phyloP scores from a whole-genome alignment of 225 moss, liverwort and hornwort species.

The Bryum argenteum region DNA sequence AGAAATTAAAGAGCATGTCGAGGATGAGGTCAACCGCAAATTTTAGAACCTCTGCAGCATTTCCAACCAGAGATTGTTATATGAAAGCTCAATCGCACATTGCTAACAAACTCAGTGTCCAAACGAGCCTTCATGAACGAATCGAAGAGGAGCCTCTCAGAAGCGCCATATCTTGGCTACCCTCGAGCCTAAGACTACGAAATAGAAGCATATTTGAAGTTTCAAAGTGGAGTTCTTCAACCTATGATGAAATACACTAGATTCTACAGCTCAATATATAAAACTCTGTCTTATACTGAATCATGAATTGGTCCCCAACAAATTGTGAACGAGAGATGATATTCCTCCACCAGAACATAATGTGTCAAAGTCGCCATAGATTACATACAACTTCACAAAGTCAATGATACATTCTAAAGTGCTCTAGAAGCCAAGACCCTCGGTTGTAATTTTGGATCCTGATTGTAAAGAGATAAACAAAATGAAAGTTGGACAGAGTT shows the following conservation, averaged over 20 bases:
- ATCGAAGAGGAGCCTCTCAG: too few species aligned
- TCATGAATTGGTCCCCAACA: neutral
- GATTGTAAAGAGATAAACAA: neutral
- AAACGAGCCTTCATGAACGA: neutral
- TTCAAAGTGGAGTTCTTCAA: neutral
- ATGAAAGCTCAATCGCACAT: neutral
- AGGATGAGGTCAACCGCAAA: neutral
- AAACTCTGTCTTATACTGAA: neutral
- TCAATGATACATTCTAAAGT: too few species aligned
- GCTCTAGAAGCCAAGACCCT: too few species aligned
- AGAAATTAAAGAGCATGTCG: neutral
- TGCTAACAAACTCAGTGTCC: neutral
- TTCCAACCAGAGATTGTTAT: neutral
- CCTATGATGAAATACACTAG: neutral
- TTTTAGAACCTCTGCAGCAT: neutral
- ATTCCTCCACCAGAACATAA: neutral
- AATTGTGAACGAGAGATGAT: too few species aligned
- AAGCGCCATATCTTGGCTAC: too few species aligned
- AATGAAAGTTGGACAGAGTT: neutral
- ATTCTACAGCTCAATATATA: neutral
- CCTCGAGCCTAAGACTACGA: too few species aligned
- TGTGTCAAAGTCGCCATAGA: neutral
- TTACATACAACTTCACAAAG: too few species aligned
- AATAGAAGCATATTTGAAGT: neutral
- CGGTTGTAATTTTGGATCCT: too few species aligned